Percentiles rank a stretch among this genome's conserved stretches.
Conservation (phyloP, 768 basidiomycete genomes). For the Mycena filopes region DNA sequence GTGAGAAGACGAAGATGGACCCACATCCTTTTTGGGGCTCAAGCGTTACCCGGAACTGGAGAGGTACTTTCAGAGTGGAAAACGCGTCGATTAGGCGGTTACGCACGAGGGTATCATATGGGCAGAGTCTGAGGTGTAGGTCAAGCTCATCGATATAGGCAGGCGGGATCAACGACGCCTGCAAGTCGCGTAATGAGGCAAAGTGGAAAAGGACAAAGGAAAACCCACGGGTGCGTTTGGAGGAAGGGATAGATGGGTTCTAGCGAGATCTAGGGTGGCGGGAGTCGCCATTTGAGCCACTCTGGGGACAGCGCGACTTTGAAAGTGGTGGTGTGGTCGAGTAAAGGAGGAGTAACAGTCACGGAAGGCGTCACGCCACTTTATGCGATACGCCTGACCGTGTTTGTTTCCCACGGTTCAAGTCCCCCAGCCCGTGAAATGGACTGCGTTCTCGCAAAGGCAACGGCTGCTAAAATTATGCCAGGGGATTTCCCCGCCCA, state of each 20-base stretch:
- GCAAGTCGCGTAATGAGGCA: not conserved
- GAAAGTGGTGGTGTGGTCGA: constrained; percentile 10
- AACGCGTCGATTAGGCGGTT: not conserved
- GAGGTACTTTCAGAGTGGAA: not conserved
- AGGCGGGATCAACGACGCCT: constrained; percentile 38
- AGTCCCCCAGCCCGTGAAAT: too few relatives aligned
- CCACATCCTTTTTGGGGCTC: constrained; percentile 27
- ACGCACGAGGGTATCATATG: constrained; percentile 48
- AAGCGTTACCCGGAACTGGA: constrained; percentile 16
- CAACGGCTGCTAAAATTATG: too few relatives aligned
- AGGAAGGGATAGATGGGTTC: constrained; percentile 16
- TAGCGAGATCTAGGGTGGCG: constrained; percentile 12
- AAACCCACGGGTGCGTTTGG: constrained; percentile 9
- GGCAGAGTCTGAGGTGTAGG: constrained; percentile 45
- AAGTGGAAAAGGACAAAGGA: not conserved
- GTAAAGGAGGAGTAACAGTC: not conserved
- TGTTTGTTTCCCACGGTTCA: too few relatives aligned
- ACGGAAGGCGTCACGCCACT: not conserved
- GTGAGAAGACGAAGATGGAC: constrained; percentile 19
- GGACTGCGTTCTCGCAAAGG: too few relatives aligned
- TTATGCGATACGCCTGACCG: not conserved
- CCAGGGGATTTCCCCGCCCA: too few relatives aligned
- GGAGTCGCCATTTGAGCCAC: constrained; percentile 12
- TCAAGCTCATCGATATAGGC: constrained; percentile 49
- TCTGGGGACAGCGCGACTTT: not conserved